Evolutionary conservation across 306 rosid genomes (phyloP), one percentile per base, ranked within the genome.

Genomic region (Vachellia collinsii): DNA sequence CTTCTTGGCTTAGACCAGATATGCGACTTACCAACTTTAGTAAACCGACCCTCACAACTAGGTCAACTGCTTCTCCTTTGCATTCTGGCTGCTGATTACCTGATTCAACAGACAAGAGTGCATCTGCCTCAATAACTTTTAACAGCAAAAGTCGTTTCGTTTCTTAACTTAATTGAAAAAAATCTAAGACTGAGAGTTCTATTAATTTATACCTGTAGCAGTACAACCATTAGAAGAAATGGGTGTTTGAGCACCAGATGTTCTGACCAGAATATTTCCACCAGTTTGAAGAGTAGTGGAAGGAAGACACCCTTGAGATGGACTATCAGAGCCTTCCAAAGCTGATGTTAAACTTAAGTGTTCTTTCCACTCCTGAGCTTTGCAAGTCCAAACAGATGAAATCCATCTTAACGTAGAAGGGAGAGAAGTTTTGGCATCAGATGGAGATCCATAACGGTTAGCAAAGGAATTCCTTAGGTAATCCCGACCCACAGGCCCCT

Each of bases 281-380:
- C 99, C 99, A 51, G 96, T 88, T 83, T 91, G 88, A 29, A 95
- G 94, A 80, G 90, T 51, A 53, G 94, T 84, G 44, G 92, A 81
- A 85, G 97, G 98, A 87, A 95, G 90, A 82, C 72, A 74, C n/a
- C 83, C 90, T 70, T 82, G 94, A 63, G 88, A 80, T 61, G 90
- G 85, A 75, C 23, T 80, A 65, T 77, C 90, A 59, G 39, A 70
- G 39, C 39, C 56, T 70, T 70, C 78, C 85, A 87, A 87, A 50
- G 89, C 78, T 46, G 88, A 84, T 76, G 82, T 80, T 43, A 80
- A 74, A 65, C 54, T 83, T 17, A 42, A 47, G 58, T 93, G 92
- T 51, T 91, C 98, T 83, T 87, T 92, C 99, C 99, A 95, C 74
- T 91, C 99, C 78, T 76, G 94, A 86, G 89, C 91, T 87, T 87